phyloP scores from a whole-genome alignment of 1,139 yeast species.

The Hyphopichia wangnamkhiaoensis region DNA sequence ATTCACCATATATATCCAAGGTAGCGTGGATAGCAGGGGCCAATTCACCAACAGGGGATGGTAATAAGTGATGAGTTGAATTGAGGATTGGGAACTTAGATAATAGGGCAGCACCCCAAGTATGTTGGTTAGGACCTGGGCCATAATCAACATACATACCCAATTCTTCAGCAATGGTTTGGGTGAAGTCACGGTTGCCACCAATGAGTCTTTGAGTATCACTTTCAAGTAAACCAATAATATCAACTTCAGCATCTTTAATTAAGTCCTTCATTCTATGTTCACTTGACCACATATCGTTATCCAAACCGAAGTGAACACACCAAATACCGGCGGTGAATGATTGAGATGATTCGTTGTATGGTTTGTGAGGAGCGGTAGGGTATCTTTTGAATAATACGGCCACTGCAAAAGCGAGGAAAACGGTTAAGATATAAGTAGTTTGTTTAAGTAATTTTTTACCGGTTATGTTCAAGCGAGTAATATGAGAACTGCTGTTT shows the following conservation, averaged over 20 bases:
- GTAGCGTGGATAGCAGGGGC: constrained; percentile 99
- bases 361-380: constrained; percentile 62
- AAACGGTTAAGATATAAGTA: constrained; percentile 24
- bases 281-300: constrained; percentile 98
- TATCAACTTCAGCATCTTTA: constrained; percentile 83
- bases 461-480: constrained; percentile 21
- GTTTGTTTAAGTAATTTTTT: constrained; percentile 25
- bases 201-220: constrained; percentile 93
- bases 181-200: constrained; percentile 94
- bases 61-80: constrained; percentile 87
- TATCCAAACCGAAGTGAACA: constrained; percentile 93
- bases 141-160: constrained; percentile 96
- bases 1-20: constrained; percentile 81
- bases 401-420: constrained; percentile 33
- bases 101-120: constrained; percentile 94
- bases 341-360: constrained; percentile 71
- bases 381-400: constrained; percentile 63
- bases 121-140: constrained; percentile 96
- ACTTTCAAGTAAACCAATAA: constrained; percentile 85
- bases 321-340: constrained; percentile 98
- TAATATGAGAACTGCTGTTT: constrained; percentile 19
- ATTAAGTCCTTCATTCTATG: constrained; percentile 83
- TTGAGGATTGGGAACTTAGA: constrained; percentile 92
- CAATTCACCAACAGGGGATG: constrained; percentile 94
- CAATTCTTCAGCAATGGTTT: constrained; percentile 85